These are phyloP conservation scores for Pestalotiopsis sp. DNA, from an alignment of 2,329 filamentous ascomycete species.

Conservation along the genomic window DNA sequence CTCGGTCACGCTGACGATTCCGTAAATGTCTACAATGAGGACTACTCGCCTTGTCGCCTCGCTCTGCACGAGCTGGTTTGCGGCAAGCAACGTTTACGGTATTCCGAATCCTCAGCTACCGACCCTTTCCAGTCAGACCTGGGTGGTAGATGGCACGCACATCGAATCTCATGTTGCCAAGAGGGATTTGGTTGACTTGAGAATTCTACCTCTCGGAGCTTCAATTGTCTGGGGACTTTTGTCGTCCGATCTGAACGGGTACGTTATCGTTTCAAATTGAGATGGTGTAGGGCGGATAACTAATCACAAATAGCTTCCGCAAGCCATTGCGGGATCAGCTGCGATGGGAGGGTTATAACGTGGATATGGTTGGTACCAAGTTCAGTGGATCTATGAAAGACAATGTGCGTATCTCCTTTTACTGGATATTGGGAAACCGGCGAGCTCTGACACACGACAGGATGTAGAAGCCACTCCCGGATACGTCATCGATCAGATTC, in stretches of 20 bases:
- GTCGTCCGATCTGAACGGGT: constrained; percentile 46
- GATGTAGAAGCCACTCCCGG: constrained; percentile 21
- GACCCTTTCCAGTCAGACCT: background rate
- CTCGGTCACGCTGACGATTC: background rate
- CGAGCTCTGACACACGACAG: constrained; percentile 8
- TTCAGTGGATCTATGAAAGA: constrained; percentile 25
- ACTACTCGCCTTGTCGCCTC: background rate
- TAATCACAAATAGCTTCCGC: constrained; percentile 18
- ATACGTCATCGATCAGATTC: constrained; percentile 19
- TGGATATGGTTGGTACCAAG: constrained; percentile 29
- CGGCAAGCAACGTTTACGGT: background rate
- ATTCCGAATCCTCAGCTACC: background rate
- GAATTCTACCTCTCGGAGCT: constrained; percentile 15
- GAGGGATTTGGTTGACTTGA: background rate
- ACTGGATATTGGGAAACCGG: background rate
- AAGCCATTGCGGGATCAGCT: constrained; percentile 24
- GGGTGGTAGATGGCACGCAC: background rate
- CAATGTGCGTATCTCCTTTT: constrained; percentile 20
- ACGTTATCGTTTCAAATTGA: background rate
- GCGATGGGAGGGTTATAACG: constrained; percentile 23
- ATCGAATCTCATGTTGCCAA: background rate
- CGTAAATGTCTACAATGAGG: background rate
- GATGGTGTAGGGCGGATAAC: background rate
- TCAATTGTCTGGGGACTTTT: constrained; percentile 13
- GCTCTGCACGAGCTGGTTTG: background rate